Evolutionary conservation across 306 rosid genomes (phyloP).

Genomic region (Acacia confusa): DNA sequence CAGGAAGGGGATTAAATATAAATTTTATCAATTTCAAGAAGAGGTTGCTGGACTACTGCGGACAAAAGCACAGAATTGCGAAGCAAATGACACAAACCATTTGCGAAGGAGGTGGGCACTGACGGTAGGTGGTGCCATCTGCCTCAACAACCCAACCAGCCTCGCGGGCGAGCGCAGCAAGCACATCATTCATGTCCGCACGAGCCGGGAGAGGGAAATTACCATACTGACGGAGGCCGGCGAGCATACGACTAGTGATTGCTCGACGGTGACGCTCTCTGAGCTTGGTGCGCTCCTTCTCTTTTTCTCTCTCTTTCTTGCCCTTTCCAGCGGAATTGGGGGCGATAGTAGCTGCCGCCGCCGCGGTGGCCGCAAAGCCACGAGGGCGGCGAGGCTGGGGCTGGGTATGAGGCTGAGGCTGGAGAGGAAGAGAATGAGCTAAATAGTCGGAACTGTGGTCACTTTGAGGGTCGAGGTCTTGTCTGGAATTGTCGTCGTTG

Average conservation of each 20-base stretch:
- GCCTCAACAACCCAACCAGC: conserved; percentile 96
- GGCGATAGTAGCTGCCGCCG: conserved; percentile 44
- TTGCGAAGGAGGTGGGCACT: conserved; percentile 56
- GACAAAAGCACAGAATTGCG: neutral
- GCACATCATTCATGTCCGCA: conserved; percentile 97
- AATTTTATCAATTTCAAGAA: neutral
- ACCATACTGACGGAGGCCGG: conserved; percentile 96
- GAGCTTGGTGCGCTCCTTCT: conserved; percentile 97
- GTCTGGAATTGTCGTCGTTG: conserved; percentile 49
- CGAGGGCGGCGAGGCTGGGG: conserved; percentile 87
- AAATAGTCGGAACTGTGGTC: conserved; percentile 69
- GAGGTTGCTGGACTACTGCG: neutral
- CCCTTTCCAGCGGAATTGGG: conserved; percentile 53
- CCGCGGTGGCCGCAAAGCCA: conserved; percentile 73
- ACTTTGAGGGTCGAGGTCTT: conserved; percentile 74
- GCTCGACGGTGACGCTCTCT: conserved; percentile 98
- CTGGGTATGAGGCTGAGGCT: conserved; percentile 1
- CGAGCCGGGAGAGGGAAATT: conserved; percentile 97
- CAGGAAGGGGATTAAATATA: neutral
- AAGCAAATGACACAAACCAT: conserved; percentile 29
- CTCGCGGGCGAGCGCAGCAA: conserved; percentile 96
- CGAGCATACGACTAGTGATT: conserved; percentile 92
- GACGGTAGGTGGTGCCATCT: conserved; percentile 89
- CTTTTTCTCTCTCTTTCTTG: conserved; percentile 87
- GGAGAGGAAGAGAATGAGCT: conserved; percentile 9